A percentile compares a stretch with the other conserved stretches of the same genome.
phyloP scores from a whole-genome alignment of 805 yeast species.

The Sungouiella thailandica region DNA sequence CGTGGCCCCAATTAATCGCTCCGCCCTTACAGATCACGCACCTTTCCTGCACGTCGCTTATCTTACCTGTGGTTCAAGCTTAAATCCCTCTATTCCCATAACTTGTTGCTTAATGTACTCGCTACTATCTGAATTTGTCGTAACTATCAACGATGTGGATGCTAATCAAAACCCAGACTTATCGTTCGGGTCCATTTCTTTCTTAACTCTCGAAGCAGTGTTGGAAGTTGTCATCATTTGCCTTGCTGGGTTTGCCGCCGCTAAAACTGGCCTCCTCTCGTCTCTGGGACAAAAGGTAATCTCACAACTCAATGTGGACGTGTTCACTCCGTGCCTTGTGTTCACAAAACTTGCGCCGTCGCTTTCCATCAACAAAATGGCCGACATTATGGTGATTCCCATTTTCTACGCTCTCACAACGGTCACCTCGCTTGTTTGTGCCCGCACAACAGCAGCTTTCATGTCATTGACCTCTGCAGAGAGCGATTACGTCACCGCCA shows the following conservation, averaged over 20 bases:
- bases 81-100: background rate
- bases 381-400: constrained; percentile 82
- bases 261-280: constrained; percentile 63
- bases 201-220: constrained; percentile 86
- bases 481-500: constrained; percentile 88
- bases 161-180: constrained; percentile 22
- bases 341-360: constrained; percentile 71
- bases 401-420: constrained; percentile 81
- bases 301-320: constrained; percentile 76
- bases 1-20: too few relatives aligned
- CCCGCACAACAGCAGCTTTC: constrained; percentile 48
- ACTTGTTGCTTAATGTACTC: constrained; percentile 1
- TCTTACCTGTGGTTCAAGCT: too few relatives aligned
- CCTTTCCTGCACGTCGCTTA: constrained; percentile 3
- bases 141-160: constrained; percentile 4
- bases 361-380: constrained; percentile 67
- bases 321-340: constrained; percentile 93
- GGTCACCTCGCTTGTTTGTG: constrained; percentile 61
- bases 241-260: constrained; percentile 80
- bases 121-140: constrained; percentile 5
- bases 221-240: constrained; percentile 85
- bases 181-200: constrained; percentile 44
- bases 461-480: constrained; percentile 67
- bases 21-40: too few relatives aligned
- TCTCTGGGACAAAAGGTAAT: constrained; percentile 73